phyloP scores from a whole-genome alignment of 2,329 filamentous ascomycete species.

The Cercospora nicotianae region DNA sequence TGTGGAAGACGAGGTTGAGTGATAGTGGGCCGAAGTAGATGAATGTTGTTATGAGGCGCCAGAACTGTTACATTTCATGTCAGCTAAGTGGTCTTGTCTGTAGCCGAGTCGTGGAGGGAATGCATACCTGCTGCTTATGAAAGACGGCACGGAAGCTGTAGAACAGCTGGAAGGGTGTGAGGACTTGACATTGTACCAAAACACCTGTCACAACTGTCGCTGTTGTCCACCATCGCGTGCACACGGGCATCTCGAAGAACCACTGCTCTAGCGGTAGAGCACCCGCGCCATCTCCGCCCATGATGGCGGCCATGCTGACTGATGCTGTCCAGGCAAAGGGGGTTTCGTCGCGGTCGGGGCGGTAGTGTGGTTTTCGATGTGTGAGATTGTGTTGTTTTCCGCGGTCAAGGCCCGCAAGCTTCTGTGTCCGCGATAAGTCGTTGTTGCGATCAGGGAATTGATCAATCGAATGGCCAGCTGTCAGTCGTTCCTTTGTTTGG shows the following conservation, averaged over 20 bases:
- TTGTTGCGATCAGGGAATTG: neutral
- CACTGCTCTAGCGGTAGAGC: constrained; percentile 87
- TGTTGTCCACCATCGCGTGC: constrained; percentile 95
- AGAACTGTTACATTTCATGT: constrained; percentile 74
- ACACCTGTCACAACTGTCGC: constrained; percentile 85
- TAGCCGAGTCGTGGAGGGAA: no score
- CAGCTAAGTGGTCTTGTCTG: no score
- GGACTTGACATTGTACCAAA: constrained; percentile 87
- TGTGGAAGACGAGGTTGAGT: constrained; percentile 92
- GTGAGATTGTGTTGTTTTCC: neutral
- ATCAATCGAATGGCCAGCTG: constrained; percentile 2
- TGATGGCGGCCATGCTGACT: constrained; percentile 47
- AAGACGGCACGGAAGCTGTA: constrained; percentile 94
- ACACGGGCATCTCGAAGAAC: constrained; percentile 98
- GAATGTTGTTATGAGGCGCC: constrained; percentile 94
- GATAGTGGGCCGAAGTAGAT: constrained; percentile 95
- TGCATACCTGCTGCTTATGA: constrained; percentile 82
- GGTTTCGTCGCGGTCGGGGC: neutral
- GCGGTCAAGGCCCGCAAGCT: neutral
- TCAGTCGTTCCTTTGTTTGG: constrained; percentile 6
- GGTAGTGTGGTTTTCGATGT: neutral
- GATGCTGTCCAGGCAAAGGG: neutral
- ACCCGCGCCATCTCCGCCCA: constrained; percentile 48
- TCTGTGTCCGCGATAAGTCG: neutral
- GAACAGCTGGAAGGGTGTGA: constrained; percentile 93